Evolutionary conservation across 768 basidiomycete genomes (phyloP).

Genomic region (Tubosaeta brunneosetosa): DNA sequence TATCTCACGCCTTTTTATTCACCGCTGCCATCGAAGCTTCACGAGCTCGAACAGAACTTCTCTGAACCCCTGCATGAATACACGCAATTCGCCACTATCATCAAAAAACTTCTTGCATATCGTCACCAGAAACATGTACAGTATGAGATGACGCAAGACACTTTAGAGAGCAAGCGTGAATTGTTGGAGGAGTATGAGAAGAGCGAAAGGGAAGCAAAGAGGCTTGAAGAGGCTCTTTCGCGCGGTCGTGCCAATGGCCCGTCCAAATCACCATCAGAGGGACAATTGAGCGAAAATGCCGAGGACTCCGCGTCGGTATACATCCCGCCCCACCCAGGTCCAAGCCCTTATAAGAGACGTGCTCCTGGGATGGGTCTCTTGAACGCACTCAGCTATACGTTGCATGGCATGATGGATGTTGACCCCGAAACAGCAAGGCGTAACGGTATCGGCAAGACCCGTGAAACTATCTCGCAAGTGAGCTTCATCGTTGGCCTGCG

Average conservation of each 20-base stretch:
- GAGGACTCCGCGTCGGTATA: slow-evolving; percentile 45
- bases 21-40: slow-evolving; percentile 51
- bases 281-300: slow-evolving; percentile 31
- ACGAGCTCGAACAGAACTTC: slow-evolving; percentile 92
- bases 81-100: slow-evolving; percentile 88
- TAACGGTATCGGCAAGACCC: slow-evolving; percentile 89
- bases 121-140: slow-evolving; percentile 98
- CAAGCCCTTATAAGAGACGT: slow-evolving; percentile 57
- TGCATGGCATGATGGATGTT: slow-evolving; percentile 98
- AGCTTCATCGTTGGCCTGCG: slow-evolving; percentile 18
- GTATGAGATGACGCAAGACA: slow-evolving; percentile 94
- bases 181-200: slow-evolving; percentile 86
- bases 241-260: slow-evolving; percentile 42
- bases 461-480: slow-evolving; percentile 94
- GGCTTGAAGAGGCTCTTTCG: slow-evolving; percentile 84
- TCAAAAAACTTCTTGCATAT: slow-evolving; percentile 90
- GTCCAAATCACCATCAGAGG: slow-evolving; percentile 24
- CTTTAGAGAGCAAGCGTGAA: slow-evolving; percentile 77
- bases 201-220: slow-evolving; percentile 84
- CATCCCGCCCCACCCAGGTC: slow-evolving; percentile 77
- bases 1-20: slow-evolving; percentile 1
- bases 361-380: slow-evolving; percentile 82
- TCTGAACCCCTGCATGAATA: slow-evolving; percentile 97
- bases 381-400: slow-evolving; percentile 87
- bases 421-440: slow-evolving; percentile 95